Conservation (phyloP, 129 eudicot genomes). For the Centrapalus pauciflorus region DNA sequence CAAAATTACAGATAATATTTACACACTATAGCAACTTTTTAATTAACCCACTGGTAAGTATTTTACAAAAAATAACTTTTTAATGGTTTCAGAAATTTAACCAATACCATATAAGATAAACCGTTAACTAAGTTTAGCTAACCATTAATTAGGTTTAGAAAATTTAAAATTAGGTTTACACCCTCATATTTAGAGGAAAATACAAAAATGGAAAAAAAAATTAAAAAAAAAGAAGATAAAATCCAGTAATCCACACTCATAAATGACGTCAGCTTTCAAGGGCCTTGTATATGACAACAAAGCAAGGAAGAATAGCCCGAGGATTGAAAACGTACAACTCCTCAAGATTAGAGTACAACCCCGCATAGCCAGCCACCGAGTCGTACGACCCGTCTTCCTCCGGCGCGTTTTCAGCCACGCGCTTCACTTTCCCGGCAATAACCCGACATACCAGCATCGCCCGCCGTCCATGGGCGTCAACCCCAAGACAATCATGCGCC, state of each 20-base stretch:
- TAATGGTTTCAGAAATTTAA: no score
- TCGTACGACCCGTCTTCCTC: constrained; percentile 57
- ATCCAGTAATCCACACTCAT: background rate
- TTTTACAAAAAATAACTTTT: no score
- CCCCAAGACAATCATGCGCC: constrained; percentile 66
- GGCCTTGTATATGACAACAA: constrained; percentile 82
- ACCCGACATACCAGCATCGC: constrained; percentile 95
- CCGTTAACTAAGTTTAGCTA: background rate
- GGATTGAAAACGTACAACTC: constrained; percentile 90
- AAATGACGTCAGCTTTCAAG: constrained; percentile 23
- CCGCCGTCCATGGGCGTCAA: constrained; percentile 38
- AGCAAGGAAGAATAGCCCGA: constrained; percentile 90
- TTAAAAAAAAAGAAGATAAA: background rate
- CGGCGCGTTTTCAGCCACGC: constrained; percentile 44
- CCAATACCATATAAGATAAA: no score
- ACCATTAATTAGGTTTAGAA: background rate
- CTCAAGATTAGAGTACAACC: constrained; percentile 72
- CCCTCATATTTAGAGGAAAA: background rate
- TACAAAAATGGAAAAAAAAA: background rate
- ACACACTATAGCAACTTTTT: no score
- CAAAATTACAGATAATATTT: no score
- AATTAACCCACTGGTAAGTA: no score
- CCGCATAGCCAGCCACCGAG: constrained; percentile 69
- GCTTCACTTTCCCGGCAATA: constrained; percentile 59
- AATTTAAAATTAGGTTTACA: background rate